Percentiles rank a stretch among this genome's conserved stretches.
Conservation (phyloP, 495 filamentous ascomycete genomes). For the Tuber aestivum region DNA sequence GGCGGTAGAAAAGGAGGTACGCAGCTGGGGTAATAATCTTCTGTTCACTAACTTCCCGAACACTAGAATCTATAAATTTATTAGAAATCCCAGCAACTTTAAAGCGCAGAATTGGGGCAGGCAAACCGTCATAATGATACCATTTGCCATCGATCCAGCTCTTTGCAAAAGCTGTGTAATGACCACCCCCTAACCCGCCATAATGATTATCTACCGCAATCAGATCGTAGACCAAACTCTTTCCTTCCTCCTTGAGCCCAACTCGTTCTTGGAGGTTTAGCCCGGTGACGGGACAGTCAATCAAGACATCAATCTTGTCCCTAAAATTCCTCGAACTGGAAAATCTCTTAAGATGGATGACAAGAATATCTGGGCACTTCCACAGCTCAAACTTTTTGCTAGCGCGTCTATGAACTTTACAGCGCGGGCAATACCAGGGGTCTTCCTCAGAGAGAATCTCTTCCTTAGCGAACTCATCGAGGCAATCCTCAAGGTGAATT, state of each 20-base stretch:
- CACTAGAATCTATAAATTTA: slow-evolving; percentile 59
- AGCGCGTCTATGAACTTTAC: slow-evolving; percentile 85
- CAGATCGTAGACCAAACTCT: slow-evolving; percentile 79
- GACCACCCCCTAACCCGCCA: slow-evolving; percentile 83
- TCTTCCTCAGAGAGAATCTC: slow-evolving; percentile 91
- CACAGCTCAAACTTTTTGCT: slow-evolving; percentile 95
- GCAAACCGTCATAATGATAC: slow-evolving; percentile 93
- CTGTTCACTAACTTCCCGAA: slow-evolving; percentile 52
- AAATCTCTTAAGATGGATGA: slow-evolving; percentile 93
- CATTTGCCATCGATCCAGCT: slow-evolving; percentile 80
- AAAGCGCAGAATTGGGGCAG: slow-evolving; percentile 11
- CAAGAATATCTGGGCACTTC: slow-evolving; percentile 89
- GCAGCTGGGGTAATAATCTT: slow-evolving; percentile 62
- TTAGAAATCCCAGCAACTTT: slow-evolving; percentile 31
- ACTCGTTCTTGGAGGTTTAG: slow-evolving; percentile 75
- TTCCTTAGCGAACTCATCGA: slow-evolving; percentile 86
- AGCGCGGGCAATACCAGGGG: slow-evolving; percentile 92
- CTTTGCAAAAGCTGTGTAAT: slow-evolving; percentile 90
- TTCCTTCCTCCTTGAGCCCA: slow-evolving; percentile 68
- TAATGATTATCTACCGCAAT: slow-evolving; percentile 94
- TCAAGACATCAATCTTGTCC: slow-evolving; percentile 84
- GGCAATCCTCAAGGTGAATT: slow-evolving; percentile 79
- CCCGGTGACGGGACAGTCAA: slow-evolving; percentile 84
- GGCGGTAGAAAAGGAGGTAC: slow-evolving; percentile 94
- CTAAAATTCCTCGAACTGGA: slow-evolving; percentile 67